A percentile compares a stretch with the other conserved stretches of the same genome.
Evolutionary conservation across 345 rosid species (phyloP).

Genomic region (Pugionium dolabratum): DNA sequence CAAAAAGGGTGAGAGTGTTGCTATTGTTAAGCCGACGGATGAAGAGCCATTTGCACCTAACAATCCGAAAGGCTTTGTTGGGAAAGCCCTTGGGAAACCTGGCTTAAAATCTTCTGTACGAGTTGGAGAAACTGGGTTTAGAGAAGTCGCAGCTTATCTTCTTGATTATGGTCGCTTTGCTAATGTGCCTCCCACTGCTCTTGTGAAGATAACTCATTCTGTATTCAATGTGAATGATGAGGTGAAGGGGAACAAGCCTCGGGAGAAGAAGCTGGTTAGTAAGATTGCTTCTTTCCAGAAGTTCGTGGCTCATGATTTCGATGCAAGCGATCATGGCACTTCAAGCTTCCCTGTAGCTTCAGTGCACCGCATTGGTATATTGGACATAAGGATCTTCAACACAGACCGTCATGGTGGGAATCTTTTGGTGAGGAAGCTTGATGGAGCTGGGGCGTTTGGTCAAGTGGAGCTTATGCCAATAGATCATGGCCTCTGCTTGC

Average conservation of each 20-base stretch:
- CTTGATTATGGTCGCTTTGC: constrained; percentile 80
- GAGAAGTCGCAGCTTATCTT: constrained; percentile 99
- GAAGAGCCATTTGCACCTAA: constrained; percentile 99
- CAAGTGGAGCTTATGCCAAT: constrained; percentile 90
- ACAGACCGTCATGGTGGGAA: constrained; percentile 98
- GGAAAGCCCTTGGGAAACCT: constrained; percentile 96
- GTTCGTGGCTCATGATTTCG: constrained; percentile 89
- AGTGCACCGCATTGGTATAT: constrained; percentile 90
- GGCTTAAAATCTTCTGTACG: constrained; percentile 96
- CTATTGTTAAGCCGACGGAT: constrained; percentile 96
- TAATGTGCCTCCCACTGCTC: constrained; percentile 91
- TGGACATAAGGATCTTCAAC: constrained; percentile 87
- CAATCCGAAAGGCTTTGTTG: constrained; percentile 96
- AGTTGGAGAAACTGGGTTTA: constrained; percentile 92
- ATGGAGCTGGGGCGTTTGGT: constrained; percentile 71
- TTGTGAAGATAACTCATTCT: constrained; percentile 94
- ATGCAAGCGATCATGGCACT: constrained; percentile 96
- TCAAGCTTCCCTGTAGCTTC: constrained; percentile 92
- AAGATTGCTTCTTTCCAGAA: constrained; percentile 97
- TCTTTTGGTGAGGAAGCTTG: constrained; percentile 81
- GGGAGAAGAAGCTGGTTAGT: constrained; percentile 72
- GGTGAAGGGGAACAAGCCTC: constrained; percentile 65
- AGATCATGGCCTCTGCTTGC: constrained; percentile 97
- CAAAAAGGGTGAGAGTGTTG: constrained; percentile 69
- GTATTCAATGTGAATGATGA: constrained; percentile 84